Percentiles rank a stretch among this genome's conserved stretches.
Conservation (phyloP, 1,284 basidiomycete species). For the Omphalotus olearius region DNA sequence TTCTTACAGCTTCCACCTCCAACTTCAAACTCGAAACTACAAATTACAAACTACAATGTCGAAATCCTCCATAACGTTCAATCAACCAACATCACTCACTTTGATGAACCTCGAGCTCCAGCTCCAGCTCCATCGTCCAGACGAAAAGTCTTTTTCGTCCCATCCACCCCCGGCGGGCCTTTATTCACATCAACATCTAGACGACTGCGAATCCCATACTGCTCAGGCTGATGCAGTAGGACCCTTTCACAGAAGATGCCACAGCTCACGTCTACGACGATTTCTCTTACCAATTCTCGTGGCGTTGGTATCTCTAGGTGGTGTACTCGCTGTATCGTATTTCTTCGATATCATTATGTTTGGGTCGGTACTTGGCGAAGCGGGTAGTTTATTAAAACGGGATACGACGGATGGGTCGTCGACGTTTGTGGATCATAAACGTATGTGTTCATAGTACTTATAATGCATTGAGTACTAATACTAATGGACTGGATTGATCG, state of each 20-base stretch:
- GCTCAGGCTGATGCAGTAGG: too few relatives aligned
- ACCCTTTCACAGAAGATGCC: constrained; percentile 29
- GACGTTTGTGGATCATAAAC: constrained; percentile 34
- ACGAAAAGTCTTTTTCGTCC: neutral
- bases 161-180: constrained; percentile 4
- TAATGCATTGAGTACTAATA: neutral
- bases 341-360: constrained; percentile 21
- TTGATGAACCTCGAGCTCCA: constrained; percentile 11
- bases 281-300: constrained; percentile 30
- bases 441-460: constrained; percentile 23
- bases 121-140: neutral
- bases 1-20: too few relatives aligned
- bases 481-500: neutral
- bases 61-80: neutral
- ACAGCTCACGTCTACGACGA: constrained; percentile 29
- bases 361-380: constrained; percentile 18
- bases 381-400: constrained; percentile 28
- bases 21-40: too few relatives aligned
- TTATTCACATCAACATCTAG: constrained; percentile 15
- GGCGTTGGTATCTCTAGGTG: constrained; percentile 26
- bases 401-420: constrained; percentile 18
- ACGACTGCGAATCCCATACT: neutral
- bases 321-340: constrained; percentile 29
- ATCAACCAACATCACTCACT: constrained; percentile 5
- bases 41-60: neutral